phyloP scores from a whole-genome alignment of 768 basidiomycete genomes.

The Amanita polypyramis region DNA sequence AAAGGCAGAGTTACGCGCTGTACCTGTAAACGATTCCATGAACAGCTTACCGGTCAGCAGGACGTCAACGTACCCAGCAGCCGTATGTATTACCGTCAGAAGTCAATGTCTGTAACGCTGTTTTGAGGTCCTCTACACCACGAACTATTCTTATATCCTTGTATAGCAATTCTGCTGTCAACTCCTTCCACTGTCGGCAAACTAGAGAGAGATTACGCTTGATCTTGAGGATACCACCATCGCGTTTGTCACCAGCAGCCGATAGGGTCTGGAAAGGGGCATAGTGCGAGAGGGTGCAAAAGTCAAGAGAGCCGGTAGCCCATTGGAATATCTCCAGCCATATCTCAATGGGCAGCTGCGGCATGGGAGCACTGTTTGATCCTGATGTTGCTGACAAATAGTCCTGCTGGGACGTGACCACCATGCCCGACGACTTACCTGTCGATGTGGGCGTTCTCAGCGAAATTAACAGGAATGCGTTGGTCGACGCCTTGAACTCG shows the following conservation, averaged over 20 bases:
- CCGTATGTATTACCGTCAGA: slow-evolving; percentile 16
- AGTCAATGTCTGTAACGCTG: slow-evolving; percentile 18
- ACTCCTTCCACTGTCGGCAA: slow-evolving; percentile 44
- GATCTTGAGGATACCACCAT: slow-evolving; percentile 19
- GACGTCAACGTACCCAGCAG: slow-evolving; percentile 18
- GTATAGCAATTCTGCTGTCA: slow-evolving; percentile 38
- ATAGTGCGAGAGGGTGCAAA: slow-evolving; percentile 20
- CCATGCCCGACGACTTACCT: slow-evolving; percentile 15
- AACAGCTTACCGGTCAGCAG: not conserved
- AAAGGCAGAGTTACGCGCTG: slow-evolving; percentile 53
- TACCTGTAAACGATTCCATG: slow-evolving; percentile 23
- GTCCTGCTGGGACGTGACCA: not conserved
- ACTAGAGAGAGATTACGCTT: slow-evolving; percentile 38
- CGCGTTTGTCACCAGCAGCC: slow-evolving; percentile 18
- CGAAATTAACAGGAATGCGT: slow-evolving; percentile 69
- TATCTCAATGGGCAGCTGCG: slow-evolving; percentile 38
- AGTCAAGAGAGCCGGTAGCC: slow-evolving; percentile 23
- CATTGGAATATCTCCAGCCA: slow-evolving; percentile 43
- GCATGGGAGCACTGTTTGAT: not conserved
- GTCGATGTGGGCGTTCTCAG: slow-evolving; percentile 59
- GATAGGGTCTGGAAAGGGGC: slow-evolving; percentile 32
- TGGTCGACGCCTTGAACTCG: slow-evolving; percentile 81
- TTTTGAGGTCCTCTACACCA: slow-evolving; percentile 20
- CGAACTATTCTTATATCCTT: slow-evolving; percentile 37
- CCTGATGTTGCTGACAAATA: not conserved